These are phyloP conservation scores for Chrysanthemum lavandulifolium DNA, from an alignment of 129 eudicot species.

Conservation along the genomic window DNA sequence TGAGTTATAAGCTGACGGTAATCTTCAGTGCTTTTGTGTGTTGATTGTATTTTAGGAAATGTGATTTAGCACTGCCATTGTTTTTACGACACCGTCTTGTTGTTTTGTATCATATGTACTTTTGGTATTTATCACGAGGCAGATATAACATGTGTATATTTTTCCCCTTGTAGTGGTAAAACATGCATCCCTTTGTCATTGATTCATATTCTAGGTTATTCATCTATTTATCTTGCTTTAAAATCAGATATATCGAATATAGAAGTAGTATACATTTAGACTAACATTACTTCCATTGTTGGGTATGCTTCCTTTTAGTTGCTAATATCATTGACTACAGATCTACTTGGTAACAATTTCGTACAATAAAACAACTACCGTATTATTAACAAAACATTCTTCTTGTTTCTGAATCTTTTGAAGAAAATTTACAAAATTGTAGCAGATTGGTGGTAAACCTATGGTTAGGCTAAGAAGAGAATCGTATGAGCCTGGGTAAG, in stretches of 20 bases:
- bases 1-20: conserved; percentile 35
- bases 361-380: neutral
- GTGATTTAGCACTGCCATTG: conserved; percentile 61
- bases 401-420: neutral
- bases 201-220: neutral
- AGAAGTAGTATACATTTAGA: neutral
- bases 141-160: conserved; percentile 62
- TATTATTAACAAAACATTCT: neutral
- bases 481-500: neutral
- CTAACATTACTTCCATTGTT: neutral
- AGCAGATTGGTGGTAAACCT: neutral
- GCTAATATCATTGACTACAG: neutral
- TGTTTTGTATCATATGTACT: conserved; percentile 71
- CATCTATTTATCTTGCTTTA: neutral
- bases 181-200: neutral
- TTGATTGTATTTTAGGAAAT: conserved; percentile 40
- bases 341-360: neutral
- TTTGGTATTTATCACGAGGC: conserved; percentile 39
- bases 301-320: neutral
- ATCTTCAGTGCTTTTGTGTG: conserved; percentile 51
- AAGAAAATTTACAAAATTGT: neutral
- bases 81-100: conserved; percentile 40
- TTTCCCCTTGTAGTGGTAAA: conserved; percentile 20
- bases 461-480: neutral
- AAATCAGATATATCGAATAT: neutral